Evolutionary conservation across 805 yeast genomes (phyloP), one percentile per base, ranked within the genome.

Genomic region (Sugiyamaella marilandica): DNA sequence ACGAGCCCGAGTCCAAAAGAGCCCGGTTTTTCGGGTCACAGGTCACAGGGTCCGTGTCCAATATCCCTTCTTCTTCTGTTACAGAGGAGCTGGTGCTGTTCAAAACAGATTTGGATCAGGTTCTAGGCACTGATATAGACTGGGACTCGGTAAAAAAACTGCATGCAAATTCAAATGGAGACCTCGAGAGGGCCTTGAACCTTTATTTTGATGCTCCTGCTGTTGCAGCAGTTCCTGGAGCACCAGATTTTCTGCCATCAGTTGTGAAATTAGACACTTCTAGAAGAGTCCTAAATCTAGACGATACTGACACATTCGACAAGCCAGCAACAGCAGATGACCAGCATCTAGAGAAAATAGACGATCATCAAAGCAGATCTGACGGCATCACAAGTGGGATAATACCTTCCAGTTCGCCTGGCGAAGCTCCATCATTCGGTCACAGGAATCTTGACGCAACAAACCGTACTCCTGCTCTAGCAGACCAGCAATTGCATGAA

Each of bases 101-200:
- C 43, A 39, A 39, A 24, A 14, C 11, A 9, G 19, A 14, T 13
- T 16, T 39, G 43, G 43, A 39, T 11, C 24, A 14, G 19, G 16
- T 39, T 5, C 13, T 39, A 3, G 24, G 24, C 7, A 14, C 21
- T 5, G 24, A 14, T 39, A 5, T 39, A 10, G 21, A 16, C 19
- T 21, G 24, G 43, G 43, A 16, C 24, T 11, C 19, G 2, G 43
- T 39, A 5, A 11, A 39, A 21, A 21, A 39, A 14, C 47, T 45
- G 19, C 16, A 14, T n/a, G 26, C 21, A 33, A 31, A 18, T 2
- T 45, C 70, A 1, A 49, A 53, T 9, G 57, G 53, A 5, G 53
- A 64, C 41, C 56, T 68, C 32, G 61, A 62, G 33, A 26, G 32
- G 10, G 70, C 72, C 11, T 60, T 68, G 1, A 60, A 63, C 34